Percentiles rank a stretch among this genome's conserved stretches.
Evolutionary conservation across 2,329 filamentous ascomycete genomes (phyloP).

Genomic region (Bipolaris bicolor): DNA sequence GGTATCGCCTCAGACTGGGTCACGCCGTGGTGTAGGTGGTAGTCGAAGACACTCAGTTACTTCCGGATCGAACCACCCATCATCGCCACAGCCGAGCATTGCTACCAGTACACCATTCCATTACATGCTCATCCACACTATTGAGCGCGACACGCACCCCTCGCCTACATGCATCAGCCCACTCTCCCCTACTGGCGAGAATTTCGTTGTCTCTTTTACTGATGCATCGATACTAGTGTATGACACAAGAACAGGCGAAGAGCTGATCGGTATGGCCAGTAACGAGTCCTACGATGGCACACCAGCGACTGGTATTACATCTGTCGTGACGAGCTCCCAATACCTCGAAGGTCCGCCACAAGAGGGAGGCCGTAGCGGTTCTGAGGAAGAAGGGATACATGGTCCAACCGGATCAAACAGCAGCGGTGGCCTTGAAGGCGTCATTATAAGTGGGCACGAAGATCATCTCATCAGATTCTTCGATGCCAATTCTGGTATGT

Average conservation of each 20-base stretch:
- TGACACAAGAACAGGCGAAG: conserved; percentile 89
- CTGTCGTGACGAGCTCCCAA: conserved; percentile 84
- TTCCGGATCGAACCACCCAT: conserved; percentile 89
- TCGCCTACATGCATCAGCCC: conserved; percentile 94
- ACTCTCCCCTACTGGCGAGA: conserved; percentile 79
- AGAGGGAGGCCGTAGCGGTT: conserved; percentile 67
- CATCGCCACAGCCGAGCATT: conserved; percentile 84
- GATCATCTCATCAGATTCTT: conserved; percentile 97
- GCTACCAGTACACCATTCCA: conserved; percentile 86
- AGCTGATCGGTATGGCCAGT: conserved; percentile 91
- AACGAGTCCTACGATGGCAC: conserved; percentile 92
- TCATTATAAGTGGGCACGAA: conserved; percentile 95
- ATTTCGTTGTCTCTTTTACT: conserved; percentile 90
- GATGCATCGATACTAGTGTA: conserved; percentile 91
- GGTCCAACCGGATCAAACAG: conserved; percentile 84
- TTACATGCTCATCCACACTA: conserved; percentile 86
- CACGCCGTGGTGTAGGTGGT: conserved; percentile 71
- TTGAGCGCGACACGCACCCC: conserved; percentile 70
- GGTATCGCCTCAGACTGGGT: conserved; percentile 77
- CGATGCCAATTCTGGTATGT: conserved; percentile 96
- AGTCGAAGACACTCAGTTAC: conserved; percentile 91
- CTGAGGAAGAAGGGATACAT: conserved; percentile 76
- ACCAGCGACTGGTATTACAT: conserved; percentile 81
- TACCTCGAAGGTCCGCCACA: conserved; percentile 70
- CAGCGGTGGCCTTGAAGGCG: conserved; percentile 77